Evolutionary conservation across 805 yeast species (phyloP), one percentile per base, ranked within the genome.

Genomic region (Candida orba): DNA sequence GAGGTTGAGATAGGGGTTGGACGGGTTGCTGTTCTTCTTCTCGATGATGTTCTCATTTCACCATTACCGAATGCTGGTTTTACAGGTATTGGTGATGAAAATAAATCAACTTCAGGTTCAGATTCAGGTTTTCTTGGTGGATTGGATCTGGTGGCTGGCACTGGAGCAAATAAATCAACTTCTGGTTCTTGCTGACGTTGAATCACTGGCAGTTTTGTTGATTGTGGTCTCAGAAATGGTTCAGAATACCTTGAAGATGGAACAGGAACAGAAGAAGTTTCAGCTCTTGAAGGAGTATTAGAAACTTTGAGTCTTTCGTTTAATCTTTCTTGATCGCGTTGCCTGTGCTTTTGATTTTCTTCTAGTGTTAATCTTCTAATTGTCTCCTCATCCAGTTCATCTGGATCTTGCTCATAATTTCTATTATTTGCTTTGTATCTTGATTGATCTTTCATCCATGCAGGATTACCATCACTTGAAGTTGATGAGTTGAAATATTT

Each of bases 391-490:
- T 71, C 76, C 13, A 71, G 67, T 41, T 71, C 78, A 2, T 68
- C 64, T 2, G 76, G 76, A 44, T 71, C 75, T 27, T 73, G 72
- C 18, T 66, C 69, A 34, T 53, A 68, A 4, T 70, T 68, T 10
- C 20, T 36, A 15, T 65, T 64, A 44, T 49, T 45, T 7, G 41
- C 42, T 36, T 69, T 74, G 51, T 80, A 72, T 51, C 55, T 65
- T 13, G 63, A 67, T 52, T 76, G 81, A 47, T 76, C 73, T 44
- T 66, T 71, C 89, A 86, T 81, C 95, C 95, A 86, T 2, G 81
- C 77, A 0, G 95, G 95, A 50, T 56, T 59, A 6, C 67, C 70
- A 40, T 67, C 68, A 37, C 46, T 51, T 15, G 53, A 40, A n/a
- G 47, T 37, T 8, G 57, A 51, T 0, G 55, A 36, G 12, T 27